Evolutionary conservation across 306 rosid genomes (phyloP), one percentile per base, ranked within the genome.

Genomic region (Fagus sylvatica): DNA sequence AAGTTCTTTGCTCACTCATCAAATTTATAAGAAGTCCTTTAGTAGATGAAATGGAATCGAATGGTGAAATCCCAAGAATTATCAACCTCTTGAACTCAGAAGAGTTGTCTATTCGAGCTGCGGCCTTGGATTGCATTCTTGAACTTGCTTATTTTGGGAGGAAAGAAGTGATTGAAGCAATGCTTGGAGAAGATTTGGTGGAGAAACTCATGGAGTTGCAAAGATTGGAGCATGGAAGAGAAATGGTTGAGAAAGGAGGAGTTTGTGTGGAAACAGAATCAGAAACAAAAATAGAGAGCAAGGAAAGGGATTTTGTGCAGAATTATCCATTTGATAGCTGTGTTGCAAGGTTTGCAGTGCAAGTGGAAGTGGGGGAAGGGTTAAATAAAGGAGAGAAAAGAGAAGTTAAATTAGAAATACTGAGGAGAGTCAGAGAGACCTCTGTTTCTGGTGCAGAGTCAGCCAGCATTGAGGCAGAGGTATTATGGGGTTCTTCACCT

Each of bases 401-500:
- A 34, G 91, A 80, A 43, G 36, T 88, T 7, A 90, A 89, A 66
- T 33, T 76, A 79, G 86, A 88, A 30, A 81, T 90, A 22, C 57
- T 92, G 74, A 85, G 51, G 73, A 43, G 66, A 74, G 91, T 90
- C 4, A 86, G 84, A 76, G 89, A 76, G 65, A 85, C 82, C 77
- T 86, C 93, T 5, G 65, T 53, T 41, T 88, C 89, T 39, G 90
- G 87, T 1, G 90, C 81, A 9, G 97, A 92, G 80, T 41, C 66
- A 42, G 91, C 91, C 19, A 56, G 86, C 53, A 75, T 88, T 79
- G 77, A 76, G 46, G 74, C 89, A 3, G 90, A 88, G 74, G 80
- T 92, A 33, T 60, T 90, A 2, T 92, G 97, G 95, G 93, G 94
- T 57, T 82, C 94, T 78, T 86, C 89, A 2, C 87, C 87, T 70